phyloP scores from a whole-genome alignment of 768 basidiomycete genomes.

The Panellus pusillus region DNA sequence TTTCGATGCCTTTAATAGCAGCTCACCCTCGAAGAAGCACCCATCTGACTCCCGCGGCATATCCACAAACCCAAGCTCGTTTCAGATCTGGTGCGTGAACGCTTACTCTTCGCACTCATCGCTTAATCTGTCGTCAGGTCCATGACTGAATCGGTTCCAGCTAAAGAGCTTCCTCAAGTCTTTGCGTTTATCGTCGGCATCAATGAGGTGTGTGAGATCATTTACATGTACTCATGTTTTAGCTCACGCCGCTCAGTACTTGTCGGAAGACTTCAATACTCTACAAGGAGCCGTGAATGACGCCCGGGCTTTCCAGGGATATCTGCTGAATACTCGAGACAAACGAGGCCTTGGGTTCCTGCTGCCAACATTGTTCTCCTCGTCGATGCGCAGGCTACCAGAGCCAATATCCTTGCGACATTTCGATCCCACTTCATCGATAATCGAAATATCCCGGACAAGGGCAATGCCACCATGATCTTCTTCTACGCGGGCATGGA shows the following conservation, averaged over 20 bases:
- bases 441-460: not conserved
- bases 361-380: not conserved
- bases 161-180: not conserved
- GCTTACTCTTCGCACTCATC: no score
- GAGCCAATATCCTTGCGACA: conserved; percentile 1
- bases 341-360: conserved; percentile 2
- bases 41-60: no score
- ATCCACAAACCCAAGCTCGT: no score
- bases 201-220: not conserved
- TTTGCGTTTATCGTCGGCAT: conserved; percentile 6
- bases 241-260: not conserved
- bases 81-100: no score
- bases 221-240: not conserved
- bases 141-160: no score
- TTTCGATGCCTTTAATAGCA: no score
- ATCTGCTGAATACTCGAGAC: not conserved
- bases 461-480: conserved; percentile 9
- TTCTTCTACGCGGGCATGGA: conserved; percentile 7
- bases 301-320: not conserved
- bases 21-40: no score
- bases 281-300: conserved; percentile 5
- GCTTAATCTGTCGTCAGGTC: no score
- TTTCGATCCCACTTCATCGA: conserved; percentile 4
- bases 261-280: not conserved
- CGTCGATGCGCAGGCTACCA: conserved; percentile 1